phyloP scores from a whole-genome alignment of 768 basidiomycete genomes.

The Collybiopsis luxurians region DNA sequence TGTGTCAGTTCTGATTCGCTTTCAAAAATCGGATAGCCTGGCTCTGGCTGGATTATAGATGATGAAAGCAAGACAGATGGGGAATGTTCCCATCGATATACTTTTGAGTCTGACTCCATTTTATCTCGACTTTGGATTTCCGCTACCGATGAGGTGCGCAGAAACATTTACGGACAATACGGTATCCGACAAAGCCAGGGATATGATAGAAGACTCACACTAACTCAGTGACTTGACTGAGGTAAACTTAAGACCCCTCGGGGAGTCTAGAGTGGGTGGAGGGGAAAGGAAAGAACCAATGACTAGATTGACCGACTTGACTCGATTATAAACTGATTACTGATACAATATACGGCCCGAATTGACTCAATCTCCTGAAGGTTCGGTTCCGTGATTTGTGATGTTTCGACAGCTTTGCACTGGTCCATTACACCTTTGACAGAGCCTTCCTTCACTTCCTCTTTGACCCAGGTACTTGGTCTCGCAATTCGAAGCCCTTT shows the following conservation, averaged over 20 bases:
- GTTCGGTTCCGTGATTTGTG: not conserved
- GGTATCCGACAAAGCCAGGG: too few relatives aligned
- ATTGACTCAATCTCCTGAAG: not conserved
- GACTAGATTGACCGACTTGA: not conserved
- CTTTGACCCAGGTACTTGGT: too few relatives aligned
- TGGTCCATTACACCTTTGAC: too few relatives aligned
- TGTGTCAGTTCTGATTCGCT: slow-evolving; percentile 4
- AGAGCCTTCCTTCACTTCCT: too few relatives aligned
- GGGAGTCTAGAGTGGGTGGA: not conserved
- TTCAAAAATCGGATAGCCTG: not conserved
- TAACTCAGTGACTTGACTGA: not conserved
- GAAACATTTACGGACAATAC: not conserved
- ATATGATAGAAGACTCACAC: not conserved
- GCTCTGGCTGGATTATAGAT: slow-evolving; percentile 14
- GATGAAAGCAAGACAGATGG: slow-evolving; percentile 3
- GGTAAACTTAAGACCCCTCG: not conserved
- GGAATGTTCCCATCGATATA: slow-evolving; percentile 7
- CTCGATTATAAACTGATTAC: not conserved
- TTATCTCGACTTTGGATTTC: not conserved
- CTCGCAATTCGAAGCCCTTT: too few relatives aligned
- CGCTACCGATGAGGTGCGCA: slow-evolving; percentile 8
- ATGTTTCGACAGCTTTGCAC: too few relatives aligned
- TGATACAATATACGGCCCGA: slow-evolving; percentile 14
- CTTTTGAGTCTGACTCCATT: not conserved
- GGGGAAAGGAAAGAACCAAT: not conserved